Evolutionary conservation across 495 filamentous ascomycete genomes (phyloP).

Genomic region (Terfezia claveryi): DNA sequence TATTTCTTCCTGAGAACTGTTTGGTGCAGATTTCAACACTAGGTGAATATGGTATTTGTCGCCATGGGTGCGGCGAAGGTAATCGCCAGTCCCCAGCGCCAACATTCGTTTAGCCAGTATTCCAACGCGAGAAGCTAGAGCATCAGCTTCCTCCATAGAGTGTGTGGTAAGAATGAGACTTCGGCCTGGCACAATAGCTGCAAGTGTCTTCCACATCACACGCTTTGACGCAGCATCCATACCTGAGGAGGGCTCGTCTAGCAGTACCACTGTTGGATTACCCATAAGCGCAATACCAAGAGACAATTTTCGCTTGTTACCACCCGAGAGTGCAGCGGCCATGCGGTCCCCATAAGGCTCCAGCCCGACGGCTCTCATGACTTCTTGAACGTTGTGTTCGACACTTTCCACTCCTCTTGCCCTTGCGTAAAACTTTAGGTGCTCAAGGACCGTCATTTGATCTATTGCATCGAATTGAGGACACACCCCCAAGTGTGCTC

Average conservation of each 20-base stretch:
- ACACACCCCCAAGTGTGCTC: constrained; percentile 54
- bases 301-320: constrained; percentile 50
- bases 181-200: constrained; percentile 33
- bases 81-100: constrained; percentile 40
- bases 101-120: constrained; percentile 54
- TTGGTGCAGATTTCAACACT: constrained; percentile 49
- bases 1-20: constrained; percentile 45
- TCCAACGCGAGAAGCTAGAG: constrained; percentile 44
- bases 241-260: constrained; percentile 48
- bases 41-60: constrained; percentile 44
- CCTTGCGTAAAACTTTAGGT: constrained; percentile 52
- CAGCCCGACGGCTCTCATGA: constrained; percentile 38
- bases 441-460: constrained; percentile 47
- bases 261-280: constrained; percentile 46
- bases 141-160: constrained; percentile 61
- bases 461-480: constrained; percentile 48
- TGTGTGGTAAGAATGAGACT: constrained; percentile 55
- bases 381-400: constrained; percentile 37
- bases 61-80: constrained; percentile 37
- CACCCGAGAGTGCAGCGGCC: constrained; percentile 45
- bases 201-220: constrained; percentile 52
- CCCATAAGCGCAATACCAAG: constrained; percentile 60
- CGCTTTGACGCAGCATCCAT: constrained; percentile 54
- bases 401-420: constrained; percentile 41
- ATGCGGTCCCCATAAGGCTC: constrained; percentile 35